phyloP scores from a whole-genome alignment of 306 rosid species.

The Quercus glauca region DNA sequence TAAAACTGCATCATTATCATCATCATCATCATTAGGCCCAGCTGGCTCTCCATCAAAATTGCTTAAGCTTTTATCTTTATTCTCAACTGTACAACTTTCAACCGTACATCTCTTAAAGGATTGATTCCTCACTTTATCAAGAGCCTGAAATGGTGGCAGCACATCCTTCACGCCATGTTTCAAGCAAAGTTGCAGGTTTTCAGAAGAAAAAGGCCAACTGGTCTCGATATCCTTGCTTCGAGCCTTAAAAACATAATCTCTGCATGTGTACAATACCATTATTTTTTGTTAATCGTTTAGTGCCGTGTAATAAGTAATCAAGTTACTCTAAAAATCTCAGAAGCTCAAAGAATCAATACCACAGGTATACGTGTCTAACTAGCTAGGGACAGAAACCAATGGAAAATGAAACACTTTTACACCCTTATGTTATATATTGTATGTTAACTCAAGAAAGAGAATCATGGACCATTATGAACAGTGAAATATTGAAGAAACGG shows the following conservation, averaged over 20 bases:
- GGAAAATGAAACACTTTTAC: not conserved
- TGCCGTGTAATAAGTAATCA: not conserved
- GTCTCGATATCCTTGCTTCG: conserved; percentile 50
- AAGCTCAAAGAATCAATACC: not conserved
- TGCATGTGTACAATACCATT: conserved; percentile 18
- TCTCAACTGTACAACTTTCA: conserved; percentile 21
- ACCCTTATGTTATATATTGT: conserved; percentile 27
- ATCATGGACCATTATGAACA: conserved; percentile 16
- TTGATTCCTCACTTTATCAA: conserved; percentile 31
- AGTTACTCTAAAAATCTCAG: not conserved
- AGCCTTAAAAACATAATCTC: conserved; percentile 54
- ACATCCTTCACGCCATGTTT: conserved; percentile 51
- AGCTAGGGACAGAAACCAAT: not conserved
- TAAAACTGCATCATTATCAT: conserved; percentile 5
- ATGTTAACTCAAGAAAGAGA: conserved; percentile 12
- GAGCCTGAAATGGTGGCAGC: conserved; percentile 55
- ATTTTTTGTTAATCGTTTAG: not conserved
- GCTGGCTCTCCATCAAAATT: conserved; percentile 24
- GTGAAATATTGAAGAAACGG: conserved; percentile 5
- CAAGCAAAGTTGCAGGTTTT: conserved; percentile 51
- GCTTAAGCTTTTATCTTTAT: conserved; percentile 7
- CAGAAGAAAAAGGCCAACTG: conserved; percentile 59
- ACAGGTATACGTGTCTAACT: not conserved
- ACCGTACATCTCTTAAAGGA: conserved; percentile 18
- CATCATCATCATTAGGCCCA: conserved; percentile 25